Base-by-base conservation (phyloP, 176 grass and related monocot genomes). In the Luzula sylvatica region DNA sequence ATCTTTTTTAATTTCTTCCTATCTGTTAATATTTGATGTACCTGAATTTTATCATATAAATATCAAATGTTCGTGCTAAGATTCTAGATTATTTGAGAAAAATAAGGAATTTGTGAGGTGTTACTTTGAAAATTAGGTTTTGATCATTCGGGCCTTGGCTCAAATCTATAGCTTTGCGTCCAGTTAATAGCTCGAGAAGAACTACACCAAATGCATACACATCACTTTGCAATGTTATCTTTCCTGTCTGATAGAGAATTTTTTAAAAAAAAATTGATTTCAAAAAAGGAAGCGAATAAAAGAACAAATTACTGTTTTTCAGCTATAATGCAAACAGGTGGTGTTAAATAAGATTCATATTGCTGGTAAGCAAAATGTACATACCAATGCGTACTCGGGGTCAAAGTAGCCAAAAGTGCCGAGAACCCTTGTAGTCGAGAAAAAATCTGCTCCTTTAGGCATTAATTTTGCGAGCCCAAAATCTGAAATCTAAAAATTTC, bases 331-430 rank as follows among this genome's bases (percentile, higher is more conserved):
- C 29, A 4, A 8, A 32, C 29, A 32, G 29, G 29, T 32, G 29
- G 3, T 8, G 8, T 7, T 35, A 35, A 35, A 9, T 35, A 35
- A 35, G 30, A n/a, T n/a, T 35, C 9, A 35, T 35, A 9, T 35
- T 35, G 30, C 30, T 4, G 30, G 30, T n/a, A 12, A 20, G 64
- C 66, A 65, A 28, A 32, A 28, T n/a, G 38, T 20, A 23, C 61
- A 19, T 54, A 98, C 92, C 85, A 74, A 57, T 3, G 92, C 92
- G 49, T 98, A 98, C 52, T 98, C 92, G 2, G 92, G 92, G 53
- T 98, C 92, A 55, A 98, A 98, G 69, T 98, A 98, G 32, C 92
- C 92, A 56, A 98, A 98, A n/a, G 92, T 98, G 52, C 92, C 92
- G 2, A 98, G 72, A 23, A 90, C 78, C 39, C 86, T 80, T 53